A percentile compares a stretch with the other conserved stretches of the same genome.
These are phyloP conservation scores for Coemansia erecta DNA, from an alignment of 192 early-diverging fungal species.

Conservation along the genomic window DNA sequence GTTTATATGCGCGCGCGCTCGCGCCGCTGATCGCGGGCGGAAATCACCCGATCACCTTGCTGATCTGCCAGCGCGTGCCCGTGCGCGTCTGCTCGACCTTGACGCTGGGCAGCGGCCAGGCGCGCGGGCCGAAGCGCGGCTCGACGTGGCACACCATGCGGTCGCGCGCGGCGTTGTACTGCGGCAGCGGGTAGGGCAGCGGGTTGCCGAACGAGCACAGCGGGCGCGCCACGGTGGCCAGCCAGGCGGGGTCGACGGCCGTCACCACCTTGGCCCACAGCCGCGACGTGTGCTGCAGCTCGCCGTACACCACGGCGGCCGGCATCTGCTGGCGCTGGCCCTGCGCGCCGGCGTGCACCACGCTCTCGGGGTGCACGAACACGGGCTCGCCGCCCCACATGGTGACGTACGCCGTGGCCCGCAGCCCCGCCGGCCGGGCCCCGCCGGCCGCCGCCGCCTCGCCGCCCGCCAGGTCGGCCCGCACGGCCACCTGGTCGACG, in stretches of 20 bases:
- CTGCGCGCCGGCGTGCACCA: slow-evolving; percentile 52
- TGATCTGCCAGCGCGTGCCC: slow-evolving; percentile 64
- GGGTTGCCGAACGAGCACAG: slow-evolving; percentile 73
- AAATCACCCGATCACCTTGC: slow-evolving; percentile 47
- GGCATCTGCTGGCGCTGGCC: slow-evolving; percentile 55
- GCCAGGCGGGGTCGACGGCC: slow-evolving; percentile 73
- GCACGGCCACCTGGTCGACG: slow-evolving; percentile 88
- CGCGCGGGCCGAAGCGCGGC: slow-evolving; percentile 68
- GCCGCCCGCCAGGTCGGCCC: slow-evolving; percentile 71
- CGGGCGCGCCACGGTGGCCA: slow-evolving; percentile 71
- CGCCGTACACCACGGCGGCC: slow-evolving; percentile 68
- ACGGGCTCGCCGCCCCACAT: slow-evolving; percentile 77
- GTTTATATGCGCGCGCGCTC: too few relatives aligned
- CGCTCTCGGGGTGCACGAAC: slow-evolving; percentile 71
- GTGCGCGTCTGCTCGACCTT: slow-evolving; percentile 61
- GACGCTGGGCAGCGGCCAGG: slow-evolving; percentile 67
- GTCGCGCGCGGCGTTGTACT: slow-evolving; percentile 63
- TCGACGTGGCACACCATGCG: slow-evolving; percentile 59
- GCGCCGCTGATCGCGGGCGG: too few relatives aligned
- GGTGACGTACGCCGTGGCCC: slow-evolving; percentile 59
- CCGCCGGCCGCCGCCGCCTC: slow-evolving; percentile 34
- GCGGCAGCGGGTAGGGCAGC: slow-evolving; percentile 71
- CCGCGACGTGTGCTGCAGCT: slow-evolving; percentile 62
- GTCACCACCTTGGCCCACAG: slow-evolving; percentile 76
- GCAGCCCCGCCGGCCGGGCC: slow-evolving; percentile 54